A percentile compares a stretch with the other conserved stretches of the same genome.
These are phyloP conservation scores for Sequoia sempervirens DNA, from an alignment of 75 land plant genomes.

Conservation along the genomic window DNA sequence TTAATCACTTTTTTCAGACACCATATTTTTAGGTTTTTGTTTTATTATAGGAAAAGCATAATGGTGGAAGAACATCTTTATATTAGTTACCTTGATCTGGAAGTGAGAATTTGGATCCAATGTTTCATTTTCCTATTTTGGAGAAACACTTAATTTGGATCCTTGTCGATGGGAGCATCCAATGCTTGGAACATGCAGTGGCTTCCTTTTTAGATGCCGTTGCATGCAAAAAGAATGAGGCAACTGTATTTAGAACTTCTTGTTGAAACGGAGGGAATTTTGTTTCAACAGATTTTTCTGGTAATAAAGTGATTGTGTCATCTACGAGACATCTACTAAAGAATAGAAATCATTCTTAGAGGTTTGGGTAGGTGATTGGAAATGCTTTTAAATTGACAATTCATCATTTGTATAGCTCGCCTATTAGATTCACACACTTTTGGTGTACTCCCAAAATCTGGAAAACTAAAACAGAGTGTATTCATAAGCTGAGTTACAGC, in stretches of 20 bases:
- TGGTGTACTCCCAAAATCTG: neutral
- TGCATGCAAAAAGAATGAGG: neutral
- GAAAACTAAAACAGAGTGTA: neutral
- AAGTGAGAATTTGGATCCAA: neutral
- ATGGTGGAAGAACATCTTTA: neutral
- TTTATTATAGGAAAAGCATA: neutral
- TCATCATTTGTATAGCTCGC: neutral
- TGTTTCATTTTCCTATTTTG: neutral
- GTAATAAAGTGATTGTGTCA: neutral
- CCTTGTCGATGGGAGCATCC: neutral
- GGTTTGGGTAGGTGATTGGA: neutral
- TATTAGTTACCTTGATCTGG: neutral
- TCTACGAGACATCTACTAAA: neutral
- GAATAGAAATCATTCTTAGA: neutral
- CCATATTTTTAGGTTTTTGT: neutral
- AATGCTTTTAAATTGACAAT: neutral
- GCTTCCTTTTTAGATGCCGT: neutral
- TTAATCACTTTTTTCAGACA: neutral
- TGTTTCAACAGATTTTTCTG: neutral
- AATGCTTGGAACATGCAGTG: neutral
- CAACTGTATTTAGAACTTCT: neutral
- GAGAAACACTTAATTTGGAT: neutral
- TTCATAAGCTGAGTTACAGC: neutral
- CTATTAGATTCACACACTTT: neutral
- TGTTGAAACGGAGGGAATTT: neutral